Conservation (phyloP, 345 rosid species). For the Passiflora organensis region DNA sequence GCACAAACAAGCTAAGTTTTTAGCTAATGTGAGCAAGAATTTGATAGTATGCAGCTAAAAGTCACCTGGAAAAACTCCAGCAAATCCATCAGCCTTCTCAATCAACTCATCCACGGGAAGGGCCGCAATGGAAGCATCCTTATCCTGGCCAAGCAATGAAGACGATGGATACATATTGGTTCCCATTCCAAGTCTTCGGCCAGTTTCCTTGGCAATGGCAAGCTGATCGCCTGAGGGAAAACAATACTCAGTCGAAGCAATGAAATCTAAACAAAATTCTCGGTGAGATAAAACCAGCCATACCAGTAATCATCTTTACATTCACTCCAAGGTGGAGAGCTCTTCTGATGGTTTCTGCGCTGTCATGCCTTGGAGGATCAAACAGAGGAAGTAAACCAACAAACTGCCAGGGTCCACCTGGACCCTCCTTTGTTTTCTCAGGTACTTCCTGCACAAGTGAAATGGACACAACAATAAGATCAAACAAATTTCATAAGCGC, state of each 20-base stretch:
- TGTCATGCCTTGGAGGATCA: conserved; percentile 97
- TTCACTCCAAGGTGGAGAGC: conserved; percentile 88
- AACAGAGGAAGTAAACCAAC: conserved; percentile 80
- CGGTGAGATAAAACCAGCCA: conserved; percentile 2
- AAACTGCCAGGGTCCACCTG: conserved; percentile 85
- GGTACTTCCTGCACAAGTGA: conserved; percentile 61
- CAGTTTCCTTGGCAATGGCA: conserved; percentile 93
- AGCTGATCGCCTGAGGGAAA: conserved; percentile 72
- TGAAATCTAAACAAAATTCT: not conserved
- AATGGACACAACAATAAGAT: conserved; percentile 2
- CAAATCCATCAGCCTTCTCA: conserved; percentile 95
- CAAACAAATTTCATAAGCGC: no score
- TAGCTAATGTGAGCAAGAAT: no score
- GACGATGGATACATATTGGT: conserved; percentile 96
- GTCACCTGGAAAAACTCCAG: conserved; percentile 93
- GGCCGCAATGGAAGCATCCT: conserved; percentile 69
- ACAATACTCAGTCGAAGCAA: not conserved
- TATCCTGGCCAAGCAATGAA: conserved; percentile 73
- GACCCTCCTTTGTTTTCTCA: conserved; percentile 62
- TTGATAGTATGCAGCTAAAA: no score
- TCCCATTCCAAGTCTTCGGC: conserved; percentile 95
- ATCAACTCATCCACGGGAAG: conserved; percentile 86
- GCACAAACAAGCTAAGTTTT: no score
- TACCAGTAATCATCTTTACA: conserved; percentile 94
- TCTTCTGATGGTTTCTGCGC: conserved; percentile 91